These are phyloP conservation scores for Aquilaria malaccensis DNA, from an alignment of 345 rosid genomes.

Conservation along the genomic window DNA sequence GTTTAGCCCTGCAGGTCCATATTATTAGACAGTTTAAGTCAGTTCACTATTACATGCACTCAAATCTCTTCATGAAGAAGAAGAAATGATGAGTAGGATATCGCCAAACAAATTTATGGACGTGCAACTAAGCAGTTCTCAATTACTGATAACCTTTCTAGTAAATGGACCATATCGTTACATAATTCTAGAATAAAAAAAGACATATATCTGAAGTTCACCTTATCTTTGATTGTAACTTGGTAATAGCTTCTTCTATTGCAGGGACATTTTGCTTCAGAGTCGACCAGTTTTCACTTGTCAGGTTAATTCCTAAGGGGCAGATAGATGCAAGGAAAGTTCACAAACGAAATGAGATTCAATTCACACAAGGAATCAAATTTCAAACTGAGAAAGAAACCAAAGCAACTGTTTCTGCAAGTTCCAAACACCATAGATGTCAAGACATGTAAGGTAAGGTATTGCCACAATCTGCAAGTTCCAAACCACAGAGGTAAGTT, in stretches of 20 bases:
- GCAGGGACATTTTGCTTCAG: conserved; percentile 44
- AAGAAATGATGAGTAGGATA: neutral
- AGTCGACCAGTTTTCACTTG: conserved; percentile 47
- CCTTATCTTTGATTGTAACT: conserved; percentile 49
- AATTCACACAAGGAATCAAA: neutral
- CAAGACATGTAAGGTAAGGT: too few species aligned
- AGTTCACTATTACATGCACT: conserved; percentile 12
- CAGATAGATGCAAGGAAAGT: conserved; percentile 12
- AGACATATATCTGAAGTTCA: conserved; percentile 15
- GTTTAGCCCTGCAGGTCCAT: conserved; percentile 27
- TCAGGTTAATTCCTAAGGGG: conserved; percentile 44
- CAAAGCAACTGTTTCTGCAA: too few species aligned
- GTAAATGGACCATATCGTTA: conserved; percentile 2
- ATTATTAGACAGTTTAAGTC: conserved; percentile 15
- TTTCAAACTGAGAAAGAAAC: too few species aligned
- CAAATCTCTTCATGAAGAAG: neutral
- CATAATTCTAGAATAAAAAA: neutral
- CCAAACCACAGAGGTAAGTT: too few species aligned
- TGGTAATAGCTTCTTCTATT: conserved; percentile 47
- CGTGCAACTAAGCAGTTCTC: conserved; percentile 2
- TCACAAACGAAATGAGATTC: conserved; percentile 7
- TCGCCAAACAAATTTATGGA: neutral
- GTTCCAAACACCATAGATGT: too few species aligned
- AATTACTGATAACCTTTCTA: neutral
- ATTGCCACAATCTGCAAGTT: too few species aligned